Evolutionary conservation across 2,329 filamentous ascomycete species (phyloP), one percentile per base, ranked within the genome.

Genomic region (Zymoseptoria crescenta): DNA sequence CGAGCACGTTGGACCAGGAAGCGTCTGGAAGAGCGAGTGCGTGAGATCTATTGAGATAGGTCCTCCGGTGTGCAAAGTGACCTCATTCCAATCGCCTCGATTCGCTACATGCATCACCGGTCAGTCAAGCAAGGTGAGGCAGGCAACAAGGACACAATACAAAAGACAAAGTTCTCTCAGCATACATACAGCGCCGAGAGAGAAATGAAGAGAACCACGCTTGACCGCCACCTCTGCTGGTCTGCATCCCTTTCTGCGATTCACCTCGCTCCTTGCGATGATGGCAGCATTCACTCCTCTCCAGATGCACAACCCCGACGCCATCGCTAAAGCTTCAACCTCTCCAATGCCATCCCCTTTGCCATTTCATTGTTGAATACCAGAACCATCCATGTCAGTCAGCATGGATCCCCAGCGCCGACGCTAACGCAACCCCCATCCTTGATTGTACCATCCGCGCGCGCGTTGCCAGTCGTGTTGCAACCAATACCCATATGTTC

Each of bases 401-500:
- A 65, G 55, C 63, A 52, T 50, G 59, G 59, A 19, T 60, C 62
- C 56, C 61, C 64, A 62, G 62, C 64, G 63, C 62, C 64, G 60
- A 63, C 63, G 62, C 62, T 65, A 63, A 66, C 59, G 57, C 58
- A 56, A 54, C 62, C 62, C 35, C 7, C 35, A 13, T n/a, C 35
- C 35, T n/a, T 45, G 35, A 45, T 45, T 45, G 16, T 45, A 45
- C 35, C 35, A 16, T 16, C 10, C 24, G 24, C 24, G 24, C 24
- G 35, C 16, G 35, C 35, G 35, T 45, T 45, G 35, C 35, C 35
- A 45, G 35, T 16, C 35, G 35, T 45, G 35, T 62, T 58, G 64
- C 64, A 65, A 55, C 63, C 64, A 58, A 65, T 65, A 62, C 64
- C 64, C 64, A 65, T 66, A 66, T 66, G 64, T 66, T 62, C 57